Evolutionary conservation across 2,329 filamentous ascomycete genomes (phyloP).

Genomic region (Penicillium sp.): DNA sequence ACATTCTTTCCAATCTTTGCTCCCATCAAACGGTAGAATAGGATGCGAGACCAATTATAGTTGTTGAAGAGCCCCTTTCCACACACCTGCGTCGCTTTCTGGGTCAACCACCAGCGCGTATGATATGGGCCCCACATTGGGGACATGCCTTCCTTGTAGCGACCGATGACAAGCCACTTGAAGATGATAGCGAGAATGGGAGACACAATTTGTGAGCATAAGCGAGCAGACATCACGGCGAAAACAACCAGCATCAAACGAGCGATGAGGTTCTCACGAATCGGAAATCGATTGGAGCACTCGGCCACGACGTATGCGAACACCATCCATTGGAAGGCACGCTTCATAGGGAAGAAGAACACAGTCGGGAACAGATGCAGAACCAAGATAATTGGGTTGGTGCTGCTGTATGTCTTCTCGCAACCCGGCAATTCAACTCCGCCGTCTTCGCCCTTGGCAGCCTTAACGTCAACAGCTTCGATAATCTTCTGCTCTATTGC

Average conservation of each 20-base stretch:
- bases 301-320: constrained; percentile 44
- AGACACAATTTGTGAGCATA: constrained; percentile 33
- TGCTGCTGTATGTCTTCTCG: constrained; percentile 38
- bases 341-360: constrained; percentile 45
- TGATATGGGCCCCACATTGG: constrained; percentile 55
- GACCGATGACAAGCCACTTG: constrained; percentile 51
- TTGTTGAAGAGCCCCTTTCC: constrained; percentile 33
- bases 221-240: constrained; percentile 38
- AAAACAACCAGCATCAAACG: constrained; percentile 44
- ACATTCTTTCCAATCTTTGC: constrained; percentile 48
- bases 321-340: constrained; percentile 46
- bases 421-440: constrained; percentile 28
- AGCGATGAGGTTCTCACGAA: constrained; percentile 36
- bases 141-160: constrained; percentile 46
- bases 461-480: constrained; percentile 10
- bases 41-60: constrained; percentile 31
- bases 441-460: constrained; percentile 15
- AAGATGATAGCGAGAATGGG: constrained; percentile 44
- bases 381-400: constrained; percentile 42
- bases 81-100: constrained; percentile 46
- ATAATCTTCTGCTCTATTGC: constrained; percentile 25
- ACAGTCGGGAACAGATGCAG: constrained; percentile 46
- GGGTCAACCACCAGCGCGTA: constrained; percentile 51
- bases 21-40: constrained; percentile 48
- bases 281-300: constrained; percentile 27